Evolutionary conservation across 2,329 filamentous ascomycete species (phyloP), one percentile per base, ranked within the genome.

Genomic region (Colletotrichum camelliae): DNA sequence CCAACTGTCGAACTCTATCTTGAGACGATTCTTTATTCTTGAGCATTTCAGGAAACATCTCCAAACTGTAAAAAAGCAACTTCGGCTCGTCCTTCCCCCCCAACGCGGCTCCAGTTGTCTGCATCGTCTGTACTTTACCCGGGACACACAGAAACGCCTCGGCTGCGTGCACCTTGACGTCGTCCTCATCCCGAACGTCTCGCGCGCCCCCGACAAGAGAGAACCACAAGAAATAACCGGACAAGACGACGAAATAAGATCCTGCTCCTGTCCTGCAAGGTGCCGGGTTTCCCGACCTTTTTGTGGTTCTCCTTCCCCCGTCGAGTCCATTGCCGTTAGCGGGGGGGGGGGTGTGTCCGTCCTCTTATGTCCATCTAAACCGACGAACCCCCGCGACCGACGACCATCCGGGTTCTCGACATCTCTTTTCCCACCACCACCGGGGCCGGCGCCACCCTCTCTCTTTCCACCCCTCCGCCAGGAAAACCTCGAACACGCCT

Each of bases 371-470:
- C 60, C 70, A 68, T 60, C 70, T 73, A 58, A 62, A 33, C 62
- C 31, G 33, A 21, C 60, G 21, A 16, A 37, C 73, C 70, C 43
- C 29, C 64, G 31, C 70, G 70, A 58, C 74, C 39, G 64, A 68
- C 70, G 24, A 69, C 70, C 74, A 76, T 74, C 74, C 70, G 74
- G 74, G 74, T 76, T 65, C 70, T 52, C 64, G 58, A 74, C 64
- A 21, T 43, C 37, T 60, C 73, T 31, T 7, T 13, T 58, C 33
- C 24, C 24, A 24, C 18, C 21, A 35, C 37, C 37, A 21, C 8
- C 73, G 62, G 27, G 57, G 62, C 24, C 67, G 29, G 29, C 48
- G 66, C 48, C 52, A 67, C 21, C n/a, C 55, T 31, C 13, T 31
- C 0, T 31, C 65, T 52, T 18, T 29, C 43, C 43, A 48, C 29